Percentiles rank a stretch among this genome's conserved stretches.
phyloP scores from a whole-genome alignment of 176 grass and related monocot species.

The Ananas comosus region DNA sequence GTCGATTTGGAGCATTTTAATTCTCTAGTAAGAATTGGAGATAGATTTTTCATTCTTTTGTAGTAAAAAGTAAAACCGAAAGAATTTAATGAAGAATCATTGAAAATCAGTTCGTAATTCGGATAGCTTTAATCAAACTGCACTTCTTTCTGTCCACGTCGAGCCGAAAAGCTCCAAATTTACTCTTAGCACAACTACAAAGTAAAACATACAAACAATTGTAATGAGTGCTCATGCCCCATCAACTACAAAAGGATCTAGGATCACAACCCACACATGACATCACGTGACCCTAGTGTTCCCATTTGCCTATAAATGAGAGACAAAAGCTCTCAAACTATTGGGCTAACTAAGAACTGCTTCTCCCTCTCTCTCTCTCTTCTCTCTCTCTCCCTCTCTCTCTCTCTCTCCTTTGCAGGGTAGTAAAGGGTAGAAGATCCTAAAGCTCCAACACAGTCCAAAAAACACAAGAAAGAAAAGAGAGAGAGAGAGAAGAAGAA shows the following conservation, averaged over 20 bases:
- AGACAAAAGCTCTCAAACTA: slow-evolving; percentile 53
- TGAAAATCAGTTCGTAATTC: too few relatives aligned
- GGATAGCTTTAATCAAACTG: too few relatives aligned
- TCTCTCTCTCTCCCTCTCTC: slow-evolving; percentile 14
- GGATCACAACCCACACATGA: slow-evolving; percentile 29
- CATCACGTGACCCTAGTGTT: slow-evolving; percentile 23
- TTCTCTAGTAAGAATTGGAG: too few relatives aligned
- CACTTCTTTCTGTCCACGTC: too few relatives aligned
- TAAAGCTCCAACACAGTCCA: slow-evolving; percentile 29
- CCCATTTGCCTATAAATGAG: slow-evolving; percentile 57
- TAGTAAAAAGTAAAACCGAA: too few relatives aligned
- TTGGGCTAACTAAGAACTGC: slow-evolving; percentile 28
- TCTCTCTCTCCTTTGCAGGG: slow-evolving; percentile 10
- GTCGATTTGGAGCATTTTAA: too few relatives aligned
- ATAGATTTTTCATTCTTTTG: too few relatives aligned
- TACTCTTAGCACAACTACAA: too few relatives aligned
- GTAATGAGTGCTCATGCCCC: background rate
- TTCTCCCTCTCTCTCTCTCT: slow-evolving; percentile 13
- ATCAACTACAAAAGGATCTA: slow-evolving; percentile 24
- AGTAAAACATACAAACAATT: too few relatives aligned
- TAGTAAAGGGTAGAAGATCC: slow-evolving; percentile 37
- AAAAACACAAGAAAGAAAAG: slow-evolving; percentile 37
- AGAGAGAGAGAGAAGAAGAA: slow-evolving; percentile 2
- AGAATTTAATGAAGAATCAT: too few relatives aligned
- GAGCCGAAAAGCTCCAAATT: too few relatives aligned